phyloP scores from a whole-genome alignment of 257 asterid genomes.

The Nicotiana attenuata region DNA sequence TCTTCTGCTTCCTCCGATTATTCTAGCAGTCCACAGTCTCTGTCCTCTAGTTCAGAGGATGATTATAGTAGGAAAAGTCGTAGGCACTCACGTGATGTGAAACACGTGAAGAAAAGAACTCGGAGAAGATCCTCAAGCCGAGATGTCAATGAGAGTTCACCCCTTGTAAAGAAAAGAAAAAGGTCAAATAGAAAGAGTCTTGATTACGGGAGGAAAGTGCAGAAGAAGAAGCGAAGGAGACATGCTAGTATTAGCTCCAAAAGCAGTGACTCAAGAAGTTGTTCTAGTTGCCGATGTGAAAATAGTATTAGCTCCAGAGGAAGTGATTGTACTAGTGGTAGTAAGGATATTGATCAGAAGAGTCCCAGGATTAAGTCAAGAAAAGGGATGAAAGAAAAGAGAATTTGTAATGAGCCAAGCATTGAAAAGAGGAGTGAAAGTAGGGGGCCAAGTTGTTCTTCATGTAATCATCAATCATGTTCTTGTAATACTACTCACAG shows the following conservation, averaged over 20 bases:
- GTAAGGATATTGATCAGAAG: constrained; percentile 25
- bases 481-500: constrained; percentile 21
- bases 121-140: constrained; percentile 35
- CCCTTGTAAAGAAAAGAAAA: constrained; percentile 45
- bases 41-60: constrained; percentile 32
- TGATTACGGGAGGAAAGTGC: constrained; percentile 45
- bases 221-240: constrained; percentile 45
- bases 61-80: constrained; percentile 37
- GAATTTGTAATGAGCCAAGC: constrained; percentile 14
- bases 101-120: constrained; percentile 28
- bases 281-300: constrained; percentile 33
- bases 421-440: constrained; percentile 19
- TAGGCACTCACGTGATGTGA: constrained; percentile 19
- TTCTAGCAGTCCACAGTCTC: constrained; percentile 45
- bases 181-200: constrained; percentile 35
- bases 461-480: constrained; percentile 11
- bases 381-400: constrained; percentile 13
- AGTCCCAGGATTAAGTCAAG: constrained; percentile 26
- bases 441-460: constrained; percentile 40
- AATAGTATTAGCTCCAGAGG: constrained; percentile 36
- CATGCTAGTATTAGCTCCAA: constrained; percentile 35
- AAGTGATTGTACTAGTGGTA: constrained; percentile 41
- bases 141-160: constrained; percentile 24
- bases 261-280: constrained; percentile 54
- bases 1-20: constrained; percentile 45